These are phyloP conservation scores for Metschnikowia similis DNA, from an alignment of 805 yeast genomes.

Conservation along the genomic window DNA sequence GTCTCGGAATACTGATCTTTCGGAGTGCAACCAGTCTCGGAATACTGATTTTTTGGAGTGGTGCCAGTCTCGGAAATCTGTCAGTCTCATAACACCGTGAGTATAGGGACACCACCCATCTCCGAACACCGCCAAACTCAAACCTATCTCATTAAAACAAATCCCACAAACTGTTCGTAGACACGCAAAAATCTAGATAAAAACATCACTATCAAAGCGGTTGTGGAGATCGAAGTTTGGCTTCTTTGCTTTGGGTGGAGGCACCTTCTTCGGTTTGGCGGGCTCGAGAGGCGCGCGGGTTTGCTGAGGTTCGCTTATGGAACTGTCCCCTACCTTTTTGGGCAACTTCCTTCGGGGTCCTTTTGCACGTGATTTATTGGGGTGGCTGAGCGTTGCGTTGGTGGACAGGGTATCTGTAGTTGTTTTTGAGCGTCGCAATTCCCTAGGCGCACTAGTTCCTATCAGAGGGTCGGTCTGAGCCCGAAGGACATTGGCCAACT, in stretches of 20 bases:
- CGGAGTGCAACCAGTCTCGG: no score
- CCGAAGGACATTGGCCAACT: constrained; percentile 25
- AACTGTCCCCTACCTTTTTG: constrained; percentile 9
- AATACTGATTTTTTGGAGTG: no score
- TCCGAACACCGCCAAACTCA: no score
- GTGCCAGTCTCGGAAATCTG: no score
- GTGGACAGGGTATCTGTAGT: constrained; percentile 2
- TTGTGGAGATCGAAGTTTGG: constrained; percentile 14
- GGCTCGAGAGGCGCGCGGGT: not conserved
- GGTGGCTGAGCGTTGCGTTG: constrained; percentile 33
- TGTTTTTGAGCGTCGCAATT: constrained; percentile 7
- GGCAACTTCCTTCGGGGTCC: constrained; percentile 54
- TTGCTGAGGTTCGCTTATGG: not conserved
- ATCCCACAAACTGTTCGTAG: not conserved
- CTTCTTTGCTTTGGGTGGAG: constrained; percentile 16
- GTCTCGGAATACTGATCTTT: no score
- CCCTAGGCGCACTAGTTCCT: not conserved
- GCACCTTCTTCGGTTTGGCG: constrained; percentile 5
- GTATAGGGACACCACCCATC: no score
- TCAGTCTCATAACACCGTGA: no score
- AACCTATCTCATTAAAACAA: no score
- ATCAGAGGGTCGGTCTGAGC: constrained; percentile 26
- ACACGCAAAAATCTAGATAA: constrained; percentile 15
- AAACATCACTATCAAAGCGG: constrained; percentile 29
- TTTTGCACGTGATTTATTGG: constrained; percentile 43